These are phyloP conservation scores for Madurella mycetomatis DNA, from an alignment of 2,329 filamentous ascomycete species.

Conservation along the genomic window DNA sequence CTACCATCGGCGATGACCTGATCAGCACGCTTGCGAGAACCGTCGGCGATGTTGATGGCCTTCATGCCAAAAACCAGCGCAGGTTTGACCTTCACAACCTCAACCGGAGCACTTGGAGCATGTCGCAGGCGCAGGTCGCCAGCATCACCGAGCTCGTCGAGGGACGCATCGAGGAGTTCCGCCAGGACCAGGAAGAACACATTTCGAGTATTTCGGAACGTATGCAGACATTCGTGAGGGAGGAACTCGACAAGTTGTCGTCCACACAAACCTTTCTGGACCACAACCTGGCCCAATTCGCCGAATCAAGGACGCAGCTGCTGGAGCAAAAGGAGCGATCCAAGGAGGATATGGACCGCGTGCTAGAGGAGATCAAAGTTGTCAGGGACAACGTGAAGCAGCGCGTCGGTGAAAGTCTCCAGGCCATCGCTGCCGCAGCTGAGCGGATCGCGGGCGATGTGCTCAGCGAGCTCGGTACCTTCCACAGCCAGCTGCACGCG, in stretches of 20 bases:
- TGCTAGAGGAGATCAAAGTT: conserved; percentile 87
- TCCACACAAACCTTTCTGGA: conserved; percentile 67
- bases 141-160: conserved; percentile 77
- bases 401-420: conserved; percentile 77
- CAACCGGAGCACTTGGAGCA: conserved; percentile 75
- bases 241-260: conserved; percentile 68
- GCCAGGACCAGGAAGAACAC: conserved; percentile 65
- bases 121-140: conserved; percentile 69
- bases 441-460: conserved; percentile 88
- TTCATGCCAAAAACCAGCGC: conserved; percentile 81
- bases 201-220: conserved; percentile 63
- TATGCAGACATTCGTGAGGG: conserved; percentile 71
- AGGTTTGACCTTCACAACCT: conserved; percentile 77
- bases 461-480: conserved; percentile 75
- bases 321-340: conserved; percentile 63
- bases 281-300: conserved; percentile 63
- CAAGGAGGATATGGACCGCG: conserved; percentile 82
- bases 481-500: conserved; percentile 73
- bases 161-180: conserved; percentile 66
- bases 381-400: conserved; percentile 83
- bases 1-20: conserved; percentile 67
- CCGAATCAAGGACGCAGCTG: conserved; percentile 63
- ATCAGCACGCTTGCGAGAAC: conserved; percentile 74
- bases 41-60: conserved; percentile 71
- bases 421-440: conserved; percentile 76